Percentiles rank a stretch among this genome's conserved stretches.
phyloP scores from a whole-genome alignment of 306 rosid genomes.

The Vigna reflexopilosa region DNA sequence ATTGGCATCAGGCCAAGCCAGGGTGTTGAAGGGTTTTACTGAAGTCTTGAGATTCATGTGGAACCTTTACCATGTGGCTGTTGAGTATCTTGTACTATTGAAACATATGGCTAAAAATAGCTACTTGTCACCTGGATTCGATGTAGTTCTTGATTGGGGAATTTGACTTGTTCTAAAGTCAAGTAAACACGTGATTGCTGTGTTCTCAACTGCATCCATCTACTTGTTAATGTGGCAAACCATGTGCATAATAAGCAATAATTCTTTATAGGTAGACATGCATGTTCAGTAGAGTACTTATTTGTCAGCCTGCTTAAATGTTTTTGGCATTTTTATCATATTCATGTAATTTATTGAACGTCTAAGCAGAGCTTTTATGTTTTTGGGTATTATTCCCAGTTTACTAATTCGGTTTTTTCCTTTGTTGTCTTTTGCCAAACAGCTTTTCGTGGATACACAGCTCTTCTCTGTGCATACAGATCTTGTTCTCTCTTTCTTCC shows the following conservation, averaged over 20 bases:
- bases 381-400: not conserved
- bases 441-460: constrained; percentile 95
- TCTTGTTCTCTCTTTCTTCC: constrained; percentile 93
- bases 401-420: constrained; percentile 31
- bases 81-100: not conserved
- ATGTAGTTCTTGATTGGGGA: not conserved
- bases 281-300: constrained; percentile 7
- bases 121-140: not conserved
- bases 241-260: not conserved
- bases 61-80: not conserved
- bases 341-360: not conserved
- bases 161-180: constrained; percentile 8
- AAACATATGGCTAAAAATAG: not conserved
- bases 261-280: not conserved
- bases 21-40: not conserved
- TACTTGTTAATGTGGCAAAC: not conserved
- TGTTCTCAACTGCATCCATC: not conserved
- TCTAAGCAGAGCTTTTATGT: not conserved
- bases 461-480: constrained; percentile 94
- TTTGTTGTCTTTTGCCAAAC: constrained; percentile 45
- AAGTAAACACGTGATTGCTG: not conserved
- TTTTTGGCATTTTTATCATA: constrained; percentile 15
- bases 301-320: not conserved
- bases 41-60: not conserved
- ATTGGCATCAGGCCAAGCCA: constrained; percentile 5